Conservation (phyloP, 768 basidiomycete species). For the Leccinum olivaceopallidum region DNA sequence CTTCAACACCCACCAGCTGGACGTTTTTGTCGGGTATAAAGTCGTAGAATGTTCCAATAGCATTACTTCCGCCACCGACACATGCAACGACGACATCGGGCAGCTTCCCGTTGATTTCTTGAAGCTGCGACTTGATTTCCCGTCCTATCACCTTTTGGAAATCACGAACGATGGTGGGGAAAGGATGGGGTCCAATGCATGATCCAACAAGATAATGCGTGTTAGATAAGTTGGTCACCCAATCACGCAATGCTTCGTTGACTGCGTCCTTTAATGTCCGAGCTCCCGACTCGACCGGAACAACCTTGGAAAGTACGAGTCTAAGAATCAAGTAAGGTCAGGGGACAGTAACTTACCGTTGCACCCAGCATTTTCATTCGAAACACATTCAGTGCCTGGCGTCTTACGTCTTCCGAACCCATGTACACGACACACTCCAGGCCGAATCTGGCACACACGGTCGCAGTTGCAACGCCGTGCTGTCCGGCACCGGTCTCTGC, state of each 20-base stretch:
- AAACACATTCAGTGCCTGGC: constrained; percentile 98
- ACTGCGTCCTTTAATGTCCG: constrained; percentile 97
- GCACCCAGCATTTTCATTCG: constrained; percentile 96
- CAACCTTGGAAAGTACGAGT: constrained; percentile 55
- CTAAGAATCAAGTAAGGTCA: not conserved
- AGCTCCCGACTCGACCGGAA: constrained; percentile 92
- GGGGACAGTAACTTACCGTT: constrained; percentile 48
- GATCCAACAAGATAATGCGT: constrained; percentile 99
- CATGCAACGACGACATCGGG: constrained; percentile 96
- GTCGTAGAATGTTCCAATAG: constrained; percentile 97
- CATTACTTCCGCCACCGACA: constrained; percentile 97
- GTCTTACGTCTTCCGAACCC: constrained; percentile 95
- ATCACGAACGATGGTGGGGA: constrained; percentile 98
- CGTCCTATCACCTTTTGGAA: constrained; percentile 94
- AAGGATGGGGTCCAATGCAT: constrained; percentile 96
- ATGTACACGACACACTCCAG: constrained; percentile 96
- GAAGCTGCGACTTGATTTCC: constrained; percentile 90
- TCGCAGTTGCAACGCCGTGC: constrained; percentile 98
- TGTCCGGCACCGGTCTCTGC: constrained; percentile 99
- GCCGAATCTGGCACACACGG: constrained; percentile 95
- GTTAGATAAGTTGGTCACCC: constrained; percentile 93
- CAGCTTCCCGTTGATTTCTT: constrained; percentile 73
- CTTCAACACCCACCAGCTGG: constrained; percentile 90
- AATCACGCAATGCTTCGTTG: constrained; percentile 97
- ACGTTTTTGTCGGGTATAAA: constrained; percentile 90